A percentile compares a stretch with the other conserved stretches of the same genome.
phyloP scores from a whole-genome alignment of 441 rosid genomes.

The Iberis amara region DNA sequence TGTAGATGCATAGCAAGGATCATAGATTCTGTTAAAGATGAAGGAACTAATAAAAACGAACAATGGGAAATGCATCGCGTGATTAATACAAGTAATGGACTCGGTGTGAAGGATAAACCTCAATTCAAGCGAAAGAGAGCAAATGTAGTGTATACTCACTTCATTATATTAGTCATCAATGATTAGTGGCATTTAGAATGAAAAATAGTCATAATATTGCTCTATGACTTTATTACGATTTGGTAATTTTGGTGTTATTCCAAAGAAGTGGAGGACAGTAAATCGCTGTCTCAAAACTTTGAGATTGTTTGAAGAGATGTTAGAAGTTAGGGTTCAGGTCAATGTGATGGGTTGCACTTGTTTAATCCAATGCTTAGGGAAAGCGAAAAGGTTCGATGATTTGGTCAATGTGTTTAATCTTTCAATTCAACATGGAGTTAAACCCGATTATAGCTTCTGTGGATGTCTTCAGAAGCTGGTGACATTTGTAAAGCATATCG shows the following conservation, averaged over 20 bases:
- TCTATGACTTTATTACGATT: background rate
- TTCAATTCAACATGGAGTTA: no score
- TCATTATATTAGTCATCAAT: background rate
- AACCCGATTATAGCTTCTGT: no score
- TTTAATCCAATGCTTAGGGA: no score
- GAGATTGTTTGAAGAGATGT: no score
- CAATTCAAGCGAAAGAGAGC: conserved; percentile 78
- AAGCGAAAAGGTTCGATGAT: no score
- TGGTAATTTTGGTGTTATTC: background rate
- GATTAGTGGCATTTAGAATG: background rate
- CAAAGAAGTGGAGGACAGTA: background rate
- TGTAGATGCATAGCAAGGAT: conserved; percentile 37
- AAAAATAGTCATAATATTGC: background rate
- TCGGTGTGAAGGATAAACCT: conserved; percentile 50
- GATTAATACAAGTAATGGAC: conserved; percentile 26
- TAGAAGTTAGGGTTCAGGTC: no score
- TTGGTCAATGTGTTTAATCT: no score
- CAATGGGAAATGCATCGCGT: conserved; percentile 30
- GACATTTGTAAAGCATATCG: no score
- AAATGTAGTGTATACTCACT: conserved; percentile 40
- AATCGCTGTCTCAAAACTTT: conserved; percentile 25
- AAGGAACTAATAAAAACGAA: conserved; percentile 34
- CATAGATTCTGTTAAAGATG: conserved; percentile 29
- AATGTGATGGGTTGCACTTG: no score
- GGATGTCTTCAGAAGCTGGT: no score